These are phyloP conservation scores for Puccinia hordei DNA, from an alignment of 1,284 basidiomycete genomes.

Conservation along the genomic window DNA sequence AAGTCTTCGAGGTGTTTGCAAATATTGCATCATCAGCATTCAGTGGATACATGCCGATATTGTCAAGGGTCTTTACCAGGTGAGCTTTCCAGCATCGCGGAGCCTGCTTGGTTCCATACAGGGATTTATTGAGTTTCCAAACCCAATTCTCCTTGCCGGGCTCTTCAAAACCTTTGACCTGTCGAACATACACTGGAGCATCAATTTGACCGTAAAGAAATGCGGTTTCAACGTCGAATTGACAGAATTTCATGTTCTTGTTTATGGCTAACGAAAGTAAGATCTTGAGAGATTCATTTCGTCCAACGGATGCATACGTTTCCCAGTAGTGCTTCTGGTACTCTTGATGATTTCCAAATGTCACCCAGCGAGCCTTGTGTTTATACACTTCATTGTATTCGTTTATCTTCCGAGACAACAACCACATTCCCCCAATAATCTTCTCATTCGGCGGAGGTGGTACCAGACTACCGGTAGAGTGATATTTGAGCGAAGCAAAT, in stretches of 20 bases:
- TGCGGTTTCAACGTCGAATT: too few relatives aligned
- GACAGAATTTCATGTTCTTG: too few relatives aligned
- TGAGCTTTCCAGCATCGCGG: background rate
- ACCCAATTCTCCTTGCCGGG: background rate
- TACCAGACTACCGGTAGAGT: constrained; percentile 10
- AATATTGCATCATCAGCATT: background rate
- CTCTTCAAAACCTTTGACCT: too few relatives aligned
- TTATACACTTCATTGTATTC: background rate
- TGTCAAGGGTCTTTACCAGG: background rate
- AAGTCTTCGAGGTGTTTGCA: background rate
- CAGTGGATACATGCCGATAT: background rate
- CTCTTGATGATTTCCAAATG: too few relatives aligned
- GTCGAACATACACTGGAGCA: too few relatives aligned
- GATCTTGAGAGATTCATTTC: too few relatives aligned
- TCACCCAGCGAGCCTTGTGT: too few relatives aligned
- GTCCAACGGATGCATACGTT: too few relatives aligned
- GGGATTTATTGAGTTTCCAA: background rate
- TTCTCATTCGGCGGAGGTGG: background rate
- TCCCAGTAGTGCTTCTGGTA: too few relatives aligned
- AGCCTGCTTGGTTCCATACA: constrained; percentile 22
- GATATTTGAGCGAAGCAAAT: background rate
- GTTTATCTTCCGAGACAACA: background rate
- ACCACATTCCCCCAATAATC: constrained; percentile 41
- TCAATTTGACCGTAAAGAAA: too few relatives aligned
- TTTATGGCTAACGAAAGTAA: too few relatives aligned